Evolutionary conservation across 2,329 filamentous ascomycete genomes (phyloP), one percentile per base, ranked within the genome.

Genomic region (Sclerotinia sclerotiorum): DNA sequence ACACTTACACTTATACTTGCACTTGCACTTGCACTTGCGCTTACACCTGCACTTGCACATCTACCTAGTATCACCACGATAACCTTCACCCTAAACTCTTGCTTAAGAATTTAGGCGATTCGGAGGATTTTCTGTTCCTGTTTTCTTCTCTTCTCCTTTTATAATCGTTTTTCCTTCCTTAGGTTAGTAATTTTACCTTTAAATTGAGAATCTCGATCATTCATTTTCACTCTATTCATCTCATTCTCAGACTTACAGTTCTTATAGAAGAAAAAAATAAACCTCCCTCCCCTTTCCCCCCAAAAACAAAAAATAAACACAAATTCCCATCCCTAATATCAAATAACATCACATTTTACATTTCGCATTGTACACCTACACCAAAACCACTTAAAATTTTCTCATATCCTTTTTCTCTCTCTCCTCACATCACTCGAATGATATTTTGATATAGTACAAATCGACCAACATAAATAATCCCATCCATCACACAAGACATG

Each of bases 361-460:
- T n/a, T n/a, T n/a, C n/a, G n/a, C n/a, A n/a, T n/a, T n/a, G n/a
- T n/a, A n/a, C n/a, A n/a, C n/a, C n/a, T n/a, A n/a, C 19, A 35
- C 35, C 54, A 39, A 21, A 56, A 10, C 54, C 54, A 13, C 29
- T n/a, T 1, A 5, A 56, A 7, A 4, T 3, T 56, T 56, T 39
- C 54, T 35, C 29, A 15, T 24, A 21, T 15, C 54, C 35, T 7
- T 3, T 35, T 13, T 35, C n/a, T 58, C 35, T 24, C 24, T 35
- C 15, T 58, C 55, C 24, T 44, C 35, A 27, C n/a, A 44, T 21
- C 42, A 29, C 24, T 46, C 5, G 7, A 32, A 7, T 46, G 46
- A 29, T 32, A 5, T 46, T 60, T 29, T 44, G 17, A 19, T 60
- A 60, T 32, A 60, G 21, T 60, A 60, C 57, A 60, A 42, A 46